Percentiles rank a stretch among this genome's conserved stretches.
These are phyloP conservation scores for Piedraia hortae DNA, from an alignment of 2,329 filamentous ascomycete species.

Conservation along the genomic window DNA sequence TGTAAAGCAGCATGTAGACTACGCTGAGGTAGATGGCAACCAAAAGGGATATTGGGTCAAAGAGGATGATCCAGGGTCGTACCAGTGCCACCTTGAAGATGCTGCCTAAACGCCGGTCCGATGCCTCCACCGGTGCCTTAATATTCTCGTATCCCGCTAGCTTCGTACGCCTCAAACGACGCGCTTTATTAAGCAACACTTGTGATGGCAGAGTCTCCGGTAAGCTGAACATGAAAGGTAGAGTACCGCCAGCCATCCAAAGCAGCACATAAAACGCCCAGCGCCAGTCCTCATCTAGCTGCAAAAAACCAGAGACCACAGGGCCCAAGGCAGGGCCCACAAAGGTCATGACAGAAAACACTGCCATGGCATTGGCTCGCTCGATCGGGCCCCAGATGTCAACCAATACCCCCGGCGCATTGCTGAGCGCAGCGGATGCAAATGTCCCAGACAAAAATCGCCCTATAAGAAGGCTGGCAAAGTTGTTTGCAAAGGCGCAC, in stretches of 20 bases:
- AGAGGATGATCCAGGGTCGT: slow-evolving; percentile 26
- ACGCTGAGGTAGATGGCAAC: slow-evolving; percentile 26
- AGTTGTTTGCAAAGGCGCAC: slow-evolving; percentile 28
- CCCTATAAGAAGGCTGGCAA: slow-evolving; percentile 24
- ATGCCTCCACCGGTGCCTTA: slow-evolving; percentile 22
- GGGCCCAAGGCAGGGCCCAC: slow-evolving; percentile 27
- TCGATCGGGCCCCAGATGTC: slow-evolving; percentile 26
- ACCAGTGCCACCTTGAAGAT: slow-evolving; percentile 27
- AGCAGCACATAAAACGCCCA: slow-evolving; percentile 20
- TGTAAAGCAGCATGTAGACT: slow-evolving; percentile 26
- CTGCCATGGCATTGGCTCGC: slow-evolving; percentile 26
- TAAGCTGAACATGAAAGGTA: slow-evolving; percentile 25
- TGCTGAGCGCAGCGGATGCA: slow-evolving; percentile 20
- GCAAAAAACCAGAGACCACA: slow-evolving; percentile 28
- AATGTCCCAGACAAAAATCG: slow-evolving; percentile 29
- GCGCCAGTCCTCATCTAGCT: slow-evolving; percentile 23
- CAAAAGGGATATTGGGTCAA: slow-evolving; percentile 26
- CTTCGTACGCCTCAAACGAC: slow-evolving; percentile 20
- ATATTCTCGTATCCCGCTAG: slow-evolving; percentile 26
- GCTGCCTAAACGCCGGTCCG: slow-evolving; percentile 16
- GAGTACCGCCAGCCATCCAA: slow-evolving; percentile 12
- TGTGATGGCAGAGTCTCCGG: slow-evolving; percentile 28
- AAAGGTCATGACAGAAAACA: slow-evolving; percentile 26
- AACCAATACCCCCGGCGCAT: slow-evolving; percentile 24
- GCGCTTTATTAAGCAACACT: slow-evolving; percentile 26